Evolutionary conservation across 176 grass and related monocot species (phyloP).

Genomic region (Avena sativa): DNA sequence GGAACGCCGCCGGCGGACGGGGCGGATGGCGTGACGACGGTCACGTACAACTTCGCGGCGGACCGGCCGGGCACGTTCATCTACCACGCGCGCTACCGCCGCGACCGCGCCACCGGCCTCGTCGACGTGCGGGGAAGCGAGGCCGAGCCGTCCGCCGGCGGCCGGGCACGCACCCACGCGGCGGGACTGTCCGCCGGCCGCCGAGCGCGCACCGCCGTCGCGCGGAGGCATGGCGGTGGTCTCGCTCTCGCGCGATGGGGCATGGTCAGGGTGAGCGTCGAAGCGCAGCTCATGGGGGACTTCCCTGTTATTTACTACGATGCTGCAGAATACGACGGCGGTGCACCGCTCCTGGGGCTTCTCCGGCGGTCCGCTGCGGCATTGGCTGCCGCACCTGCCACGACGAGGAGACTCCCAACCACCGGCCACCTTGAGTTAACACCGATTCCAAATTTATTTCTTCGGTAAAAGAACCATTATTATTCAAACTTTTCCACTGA

Average conservation of each 20-base stretch:
- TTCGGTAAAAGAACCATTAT: no score
- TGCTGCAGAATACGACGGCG: neutral
- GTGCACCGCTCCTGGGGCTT: neutral
- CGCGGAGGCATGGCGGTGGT: no score
- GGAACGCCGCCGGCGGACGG: neutral
- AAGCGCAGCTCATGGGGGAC: neutral
- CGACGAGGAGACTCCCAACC: no score
- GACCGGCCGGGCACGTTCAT: constrained; percentile 19
- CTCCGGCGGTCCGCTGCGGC: neutral
- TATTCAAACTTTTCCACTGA: no score
- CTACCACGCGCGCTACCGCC: neutral
- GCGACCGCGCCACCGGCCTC: neutral
- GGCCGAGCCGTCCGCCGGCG: neutral
- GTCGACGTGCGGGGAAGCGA: neutral
- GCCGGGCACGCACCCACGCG: neutral
- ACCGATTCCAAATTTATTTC: no score
- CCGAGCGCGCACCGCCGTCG: neutral
- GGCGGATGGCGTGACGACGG: neutral
- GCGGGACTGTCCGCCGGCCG: no score
- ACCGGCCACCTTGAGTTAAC: no score
- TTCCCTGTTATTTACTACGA: neutral
- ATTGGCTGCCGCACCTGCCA: neutral
- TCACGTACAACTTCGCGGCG: neutral
- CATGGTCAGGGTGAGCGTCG: neutral
- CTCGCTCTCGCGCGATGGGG: neutral